Base-by-base conservation (phyloP, 805 yeast genomes). In the Candida mattraensis region DNA sequence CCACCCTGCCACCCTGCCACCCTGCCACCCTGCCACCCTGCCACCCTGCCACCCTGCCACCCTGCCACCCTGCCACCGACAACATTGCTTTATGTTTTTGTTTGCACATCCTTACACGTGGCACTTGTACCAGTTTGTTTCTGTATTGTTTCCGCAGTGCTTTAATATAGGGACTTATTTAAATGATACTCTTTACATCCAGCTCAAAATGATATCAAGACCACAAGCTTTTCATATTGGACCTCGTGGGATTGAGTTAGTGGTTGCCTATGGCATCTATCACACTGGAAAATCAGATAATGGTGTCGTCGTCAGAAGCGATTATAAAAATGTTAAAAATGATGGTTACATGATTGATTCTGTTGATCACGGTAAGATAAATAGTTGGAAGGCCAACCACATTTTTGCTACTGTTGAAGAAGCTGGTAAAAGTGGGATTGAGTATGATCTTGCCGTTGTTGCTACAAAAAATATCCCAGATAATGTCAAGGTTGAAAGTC, bases 221-320 rank as follows among this genome's bases (percentile, higher is more conserved):
- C 27, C n/a, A 13, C 54, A 50, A 28, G 23, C 42, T 1, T 29
- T 43, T 7, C 18, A 39, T 30, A 70, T 85, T 20, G 95, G 95
- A 3, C 72, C 87, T 3, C 95, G 95, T 11, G 95, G 94, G 15
- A 88, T 86, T 7, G 95, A 95, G 20, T 70, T 84, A 2, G 74
- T 86, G 18, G 78, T 79, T 3, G 87, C 91, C 0, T 67, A 74
- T 30, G 76, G 84, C 0, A 63, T 86, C 18, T 63, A 61, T 40
- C 58, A 60, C 34, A 63, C 66, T 29, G 72, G 67, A 0, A 60
- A 66, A 24, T 64, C 73, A n/a, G 57, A 63, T 5, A 71, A 82
- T 11, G 73, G 84, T 2, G 61, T 76, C 8, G 82, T 81, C 3
- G 71, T 79, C 3, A 69, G 89, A 50, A 67, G 83, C 23, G 83